These are phyloP conservation scores for Kwoniella shandongensis DNA, from an alignment of 768 basidiomycete species.

Conservation along the genomic window DNA sequence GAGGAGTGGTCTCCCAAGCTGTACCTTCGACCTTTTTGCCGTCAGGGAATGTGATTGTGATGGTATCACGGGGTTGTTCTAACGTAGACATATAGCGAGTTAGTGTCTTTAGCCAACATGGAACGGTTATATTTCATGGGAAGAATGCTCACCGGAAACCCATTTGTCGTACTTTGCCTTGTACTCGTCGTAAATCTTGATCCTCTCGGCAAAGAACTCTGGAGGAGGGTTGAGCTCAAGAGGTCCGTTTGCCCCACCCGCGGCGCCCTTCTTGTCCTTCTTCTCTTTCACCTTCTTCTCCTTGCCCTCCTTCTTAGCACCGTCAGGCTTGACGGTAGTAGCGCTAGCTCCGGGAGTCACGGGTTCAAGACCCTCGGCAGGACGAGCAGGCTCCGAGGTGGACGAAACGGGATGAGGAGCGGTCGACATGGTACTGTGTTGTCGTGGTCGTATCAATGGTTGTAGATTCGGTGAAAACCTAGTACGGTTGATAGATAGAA, in stretches of 20 bases:
- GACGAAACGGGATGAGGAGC: slow-evolving; percentile 52
- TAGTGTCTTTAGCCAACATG: not conserved
- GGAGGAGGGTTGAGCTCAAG: slow-evolving; percentile 64
- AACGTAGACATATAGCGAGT: slow-evolving; percentile 4
- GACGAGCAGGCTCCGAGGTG: slow-evolving; percentile 38
- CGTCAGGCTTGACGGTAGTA: slow-evolving; percentile 14
- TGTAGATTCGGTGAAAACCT: not conserved
- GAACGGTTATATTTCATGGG: slow-evolving; percentile 6
- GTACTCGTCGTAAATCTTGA: slow-evolving; percentile 83
- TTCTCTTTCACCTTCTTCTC: slow-evolving; percentile 50
- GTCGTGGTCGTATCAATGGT: not conserved
- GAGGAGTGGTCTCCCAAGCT: slow-evolving; percentile 92
- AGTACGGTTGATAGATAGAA: not conserved
- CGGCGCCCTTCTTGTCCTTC: slow-evolving; percentile 49
- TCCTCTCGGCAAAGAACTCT: slow-evolving; percentile 81
- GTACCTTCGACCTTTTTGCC: slow-evolving; percentile 78
- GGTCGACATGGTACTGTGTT: slow-evolving; percentile 37
- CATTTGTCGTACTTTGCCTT: slow-evolving; percentile 80
- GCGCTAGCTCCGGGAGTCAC: slow-evolving; percentile 26
- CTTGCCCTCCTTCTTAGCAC: slow-evolving; percentile 20
- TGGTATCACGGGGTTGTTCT: slow-evolving; percentile 76
- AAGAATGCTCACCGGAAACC: slow-evolving; percentile 64
- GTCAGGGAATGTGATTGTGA: slow-evolving; percentile 80
- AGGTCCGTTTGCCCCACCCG: slow-evolving; percentile 31
- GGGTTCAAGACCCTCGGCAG: slow-evolving; percentile 28